Evolutionary conservation across 208 protist species (phyloP).

Genomic region (Wallacemonas sp.): DNA sequence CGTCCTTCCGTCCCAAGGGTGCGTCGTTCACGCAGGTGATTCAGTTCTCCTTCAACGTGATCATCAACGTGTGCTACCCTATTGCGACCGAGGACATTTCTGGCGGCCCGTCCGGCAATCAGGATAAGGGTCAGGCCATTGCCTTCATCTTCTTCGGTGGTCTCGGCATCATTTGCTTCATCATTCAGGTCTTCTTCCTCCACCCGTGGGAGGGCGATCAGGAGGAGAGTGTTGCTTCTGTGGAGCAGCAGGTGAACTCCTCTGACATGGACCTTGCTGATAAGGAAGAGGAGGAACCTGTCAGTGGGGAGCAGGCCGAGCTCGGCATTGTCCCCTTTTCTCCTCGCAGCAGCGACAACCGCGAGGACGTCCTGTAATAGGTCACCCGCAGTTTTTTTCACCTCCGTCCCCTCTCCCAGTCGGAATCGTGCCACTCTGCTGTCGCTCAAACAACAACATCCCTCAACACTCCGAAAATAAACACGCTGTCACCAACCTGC

Average conservation of each 20-base stretch:
- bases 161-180: constrained; percentile 66
- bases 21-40: constrained; percentile 62
- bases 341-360: constrained; percentile 3
- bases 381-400: no score
- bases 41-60: constrained; percentile 87
- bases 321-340: background rate
- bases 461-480: no score
- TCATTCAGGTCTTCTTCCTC: constrained; percentile 78
- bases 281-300: constrained; percentile 18
- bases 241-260: background rate
- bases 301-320: background rate
- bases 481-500: no score
- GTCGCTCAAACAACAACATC: no score
- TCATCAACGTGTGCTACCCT: constrained; percentile 89
- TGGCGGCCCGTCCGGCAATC: constrained; percentile 74
- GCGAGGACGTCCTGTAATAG: constrained; percentile 3
- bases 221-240: background rate
- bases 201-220: constrained; percentile 48
- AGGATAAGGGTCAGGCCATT: constrained; percentile 88
- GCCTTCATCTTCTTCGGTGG: constrained; percentile 88
- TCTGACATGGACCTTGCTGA: constrained; percentile 8
- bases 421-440: no score
- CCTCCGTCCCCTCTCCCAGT: no score
- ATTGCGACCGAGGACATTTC: constrained; percentile 79
- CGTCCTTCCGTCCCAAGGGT: constrained; percentile 72